phyloP scores from a whole-genome alignment of 805 yeast species.

The Ogataea chonburiensis region DNA sequence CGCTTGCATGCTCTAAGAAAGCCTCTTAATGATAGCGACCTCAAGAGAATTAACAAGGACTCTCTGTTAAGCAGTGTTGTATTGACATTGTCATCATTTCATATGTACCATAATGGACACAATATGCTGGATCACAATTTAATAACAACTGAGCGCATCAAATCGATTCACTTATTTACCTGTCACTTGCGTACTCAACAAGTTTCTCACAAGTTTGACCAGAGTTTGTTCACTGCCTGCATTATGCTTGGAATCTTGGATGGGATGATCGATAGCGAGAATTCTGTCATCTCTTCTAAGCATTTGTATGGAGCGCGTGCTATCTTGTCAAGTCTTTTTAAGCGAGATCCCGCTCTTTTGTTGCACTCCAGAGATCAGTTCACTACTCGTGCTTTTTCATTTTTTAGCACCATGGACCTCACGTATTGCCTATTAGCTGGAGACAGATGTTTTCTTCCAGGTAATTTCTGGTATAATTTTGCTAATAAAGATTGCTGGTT shows the following conservation, averaged over 20 bases:
- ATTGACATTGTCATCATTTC: conserved; percentile 24
- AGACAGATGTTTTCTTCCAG: conserved; percentile 20
- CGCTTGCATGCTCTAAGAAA: conserved; percentile 25
- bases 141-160: conserved; percentile 13
- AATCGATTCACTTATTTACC: conserved; percentile 19
- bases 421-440: conserved; percentile 27
- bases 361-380: conserved; percentile 10
- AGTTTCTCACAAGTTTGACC: background rate
- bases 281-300: conserved; percentile 12
- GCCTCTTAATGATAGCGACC: conserved; percentile 10
- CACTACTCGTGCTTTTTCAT: conserved; percentile 25
- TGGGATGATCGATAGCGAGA: conserved; percentile 27
- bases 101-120: conserved; percentile 18
- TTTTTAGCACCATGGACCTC: conserved; percentile 30
- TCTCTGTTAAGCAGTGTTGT: conserved; percentile 23
- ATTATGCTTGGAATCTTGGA: conserved; percentile 28
- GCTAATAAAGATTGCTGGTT: conserved; percentile 30
- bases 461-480: conserved; percentile 23
- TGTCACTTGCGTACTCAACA: conserved; percentile 10
- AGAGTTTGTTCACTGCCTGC: conserved; percentile 23
- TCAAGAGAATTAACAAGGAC: conserved; percentile 7
- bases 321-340: conserved; percentile 19
- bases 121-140: conserved; percentile 7
- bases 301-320: conserved; percentile 31
- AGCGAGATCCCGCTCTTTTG: conserved; percentile 14